Evolutionary conservation across 1,284 basidiomycete genomes (phyloP), one percentile per base, ranked within the genome.

Genomic region (Cryptococcus sp.): DNA sequence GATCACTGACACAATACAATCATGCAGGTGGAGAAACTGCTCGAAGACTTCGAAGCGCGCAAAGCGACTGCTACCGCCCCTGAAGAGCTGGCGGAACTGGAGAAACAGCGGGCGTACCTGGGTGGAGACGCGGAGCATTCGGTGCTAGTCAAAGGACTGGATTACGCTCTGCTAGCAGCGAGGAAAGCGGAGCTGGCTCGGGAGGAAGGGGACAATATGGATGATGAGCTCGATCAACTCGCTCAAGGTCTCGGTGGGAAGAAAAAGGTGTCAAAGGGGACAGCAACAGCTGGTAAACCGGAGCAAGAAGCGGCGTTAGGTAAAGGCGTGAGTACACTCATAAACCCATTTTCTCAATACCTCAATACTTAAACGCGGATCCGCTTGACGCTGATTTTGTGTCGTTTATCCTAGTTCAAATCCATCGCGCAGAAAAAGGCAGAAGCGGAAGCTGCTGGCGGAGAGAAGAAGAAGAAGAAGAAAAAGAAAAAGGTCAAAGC

Each of bases 71-170:
- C 54, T 25, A 58, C 48, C 5, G 22, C 23, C 6, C 49, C 53
- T 10, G 52, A 61, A 20, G 56, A 58, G 39, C 35, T 57, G 25
- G 51, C 47, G 41, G 53, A 90, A 86, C 80, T 93, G 17, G 89
- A 91, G 54, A 83, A 86, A 57, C 85, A 91, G 72, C 84, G 91
- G 47, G 82, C 82, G 47, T 92, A 91, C 74, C 84, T 94, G 1
- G 92, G 92, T n/a, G 91, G 91, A 39, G 91, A 95, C 75, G 85
- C 86, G 45, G 84, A 87, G 54, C 90, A 94, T 74, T 87, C 89
- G 3, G 85, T 93, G 48, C 84, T 93, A 4, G 90, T 93, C 44
- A 94, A 92, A 69, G 81, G 93, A n/a, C 85, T 96, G 38, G 93
- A 96, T 72, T 85, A 88, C 72, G 87, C 90, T 0, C 83, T 95